A percentile compares a stretch with the other conserved stretches of the same genome.
Evolutionary conservation across 2,329 filamentous ascomycete genomes (phyloP).

Genomic region (Orbilia brochopaga): DNA sequence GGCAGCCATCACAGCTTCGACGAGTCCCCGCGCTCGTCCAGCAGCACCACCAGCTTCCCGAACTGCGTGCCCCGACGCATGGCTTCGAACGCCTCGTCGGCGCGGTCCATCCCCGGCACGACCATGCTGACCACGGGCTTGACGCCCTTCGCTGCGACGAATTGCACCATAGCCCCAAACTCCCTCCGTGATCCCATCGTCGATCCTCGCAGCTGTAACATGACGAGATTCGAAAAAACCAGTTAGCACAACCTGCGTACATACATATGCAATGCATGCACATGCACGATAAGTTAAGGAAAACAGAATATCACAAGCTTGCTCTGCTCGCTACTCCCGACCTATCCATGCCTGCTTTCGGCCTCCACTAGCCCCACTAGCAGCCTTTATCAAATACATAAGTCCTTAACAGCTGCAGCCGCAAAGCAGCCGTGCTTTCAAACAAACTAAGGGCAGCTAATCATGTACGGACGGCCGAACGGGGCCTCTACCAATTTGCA

Average conservation of each 20-base stretch:
- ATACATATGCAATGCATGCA: too few species aligned
- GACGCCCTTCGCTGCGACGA: slow-evolving; percentile 76
- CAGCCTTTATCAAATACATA: not conserved
- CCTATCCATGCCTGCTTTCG: too few species aligned
- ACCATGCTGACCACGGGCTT: slow-evolving; percentile 77
- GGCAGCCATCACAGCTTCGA: slow-evolving; percentile 31
- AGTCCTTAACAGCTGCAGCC: not conserved
- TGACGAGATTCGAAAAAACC: not conserved
- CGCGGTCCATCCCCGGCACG: slow-evolving; percentile 74
- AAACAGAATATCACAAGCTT: not conserved
- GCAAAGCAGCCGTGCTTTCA: not conserved
- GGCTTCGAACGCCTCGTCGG: slow-evolving; percentile 82
- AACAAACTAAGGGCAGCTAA: not conserved
- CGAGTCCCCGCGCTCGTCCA: slow-evolving; percentile 24
- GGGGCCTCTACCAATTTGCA: not conserved
- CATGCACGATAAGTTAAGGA: not conserved
- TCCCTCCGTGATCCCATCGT: slow-evolving; percentile 92
- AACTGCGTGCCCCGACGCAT: slow-evolving; percentile 88
- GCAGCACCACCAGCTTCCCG: slow-evolving; percentile 75
- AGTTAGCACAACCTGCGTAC: too few species aligned
- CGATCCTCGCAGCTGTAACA: slow-evolving; percentile 68
- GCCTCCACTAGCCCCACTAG: too few species aligned
- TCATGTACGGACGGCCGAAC: not conserved
- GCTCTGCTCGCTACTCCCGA: too few species aligned
- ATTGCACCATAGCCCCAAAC: slow-evolving; percentile 85